phyloP scores from a whole-genome alignment of 148 eudicot genomes.

The Mesembryanthemum crystallinum region DNA sequence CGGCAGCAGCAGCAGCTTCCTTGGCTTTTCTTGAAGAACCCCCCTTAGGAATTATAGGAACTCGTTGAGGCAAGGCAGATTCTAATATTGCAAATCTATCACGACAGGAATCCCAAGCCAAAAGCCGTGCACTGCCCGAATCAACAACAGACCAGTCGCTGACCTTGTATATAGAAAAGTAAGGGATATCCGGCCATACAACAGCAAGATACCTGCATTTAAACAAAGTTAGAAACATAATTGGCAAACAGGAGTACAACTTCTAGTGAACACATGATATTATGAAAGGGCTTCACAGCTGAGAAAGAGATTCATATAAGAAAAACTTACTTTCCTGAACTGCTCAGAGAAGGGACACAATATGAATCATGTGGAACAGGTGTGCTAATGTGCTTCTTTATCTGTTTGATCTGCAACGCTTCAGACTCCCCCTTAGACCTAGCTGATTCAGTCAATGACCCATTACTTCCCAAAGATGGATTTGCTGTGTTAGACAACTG shows the following conservation, averaged over 20 bases:
- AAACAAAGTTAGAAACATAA: constrained; percentile 13
- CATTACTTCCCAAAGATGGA: constrained; percentile 86
- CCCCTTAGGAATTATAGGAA: constrained; percentile 79
- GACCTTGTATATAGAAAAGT: constrained; percentile 88
- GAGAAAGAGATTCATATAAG: neutral
- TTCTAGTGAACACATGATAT: neutral
- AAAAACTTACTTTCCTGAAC: constrained; percentile 89
- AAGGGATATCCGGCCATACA: constrained; percentile 99
- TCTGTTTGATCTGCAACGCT: constrained; percentile 84
- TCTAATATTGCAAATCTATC: constrained; percentile 92
- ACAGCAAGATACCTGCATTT: constrained; percentile 74
- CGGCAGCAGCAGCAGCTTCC: constrained; percentile 98
- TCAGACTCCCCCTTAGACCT: constrained; percentile 79
- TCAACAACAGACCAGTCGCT: constrained; percentile 96
- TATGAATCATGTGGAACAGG: constrained; percentile 96
- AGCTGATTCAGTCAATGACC: constrained; percentile 60
- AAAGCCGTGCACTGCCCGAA: constrained; percentile 93
- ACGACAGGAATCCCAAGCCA: constrained; percentile 97
- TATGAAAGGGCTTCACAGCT: constrained; percentile 9
- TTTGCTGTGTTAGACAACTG: constrained; percentile 76
- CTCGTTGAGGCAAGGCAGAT: constrained; percentile 69
- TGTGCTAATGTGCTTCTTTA: constrained; percentile 80
- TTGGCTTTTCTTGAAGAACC: constrained; percentile 91
- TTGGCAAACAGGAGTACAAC: neutral
- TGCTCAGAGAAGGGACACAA: constrained; percentile 87